Percentiles rank a stretch among this genome's conserved stretches.
These are phyloP conservation scores for Tylopilus cervinicoccineus DNA, from an alignment of 768 basidiomycete genomes.

Conservation along the genomic window DNA sequence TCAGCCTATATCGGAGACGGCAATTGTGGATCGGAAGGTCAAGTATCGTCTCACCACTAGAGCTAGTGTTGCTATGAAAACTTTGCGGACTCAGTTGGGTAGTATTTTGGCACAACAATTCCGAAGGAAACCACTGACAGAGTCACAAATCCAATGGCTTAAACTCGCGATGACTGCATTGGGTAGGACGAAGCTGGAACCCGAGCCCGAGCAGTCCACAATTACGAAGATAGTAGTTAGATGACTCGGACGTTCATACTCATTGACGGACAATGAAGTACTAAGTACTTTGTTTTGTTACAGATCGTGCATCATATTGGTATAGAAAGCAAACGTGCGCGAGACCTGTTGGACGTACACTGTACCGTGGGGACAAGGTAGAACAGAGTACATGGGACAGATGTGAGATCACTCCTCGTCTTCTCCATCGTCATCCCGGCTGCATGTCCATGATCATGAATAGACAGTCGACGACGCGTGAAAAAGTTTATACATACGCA, in stretches of 20 bases:
- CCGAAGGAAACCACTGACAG: constrained; percentile 54
- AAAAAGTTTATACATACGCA: constrained; percentile 47
- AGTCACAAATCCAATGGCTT: constrained; percentile 67
- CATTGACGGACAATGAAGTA: neutral
- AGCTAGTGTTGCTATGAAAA: constrained; percentile 74
- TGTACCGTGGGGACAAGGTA: constrained; percentile 3
- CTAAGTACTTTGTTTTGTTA: neutral
- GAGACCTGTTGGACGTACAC: neutral
- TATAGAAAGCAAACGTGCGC: neutral
- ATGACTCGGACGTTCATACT: constrained; percentile 5
- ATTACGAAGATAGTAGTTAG: constrained; percentile 16
- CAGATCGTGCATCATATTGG: neutral
- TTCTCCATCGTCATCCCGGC: constrained; percentile 51
- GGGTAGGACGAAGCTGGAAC: constrained; percentile 45
- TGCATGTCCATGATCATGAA: constrained; percentile 14
- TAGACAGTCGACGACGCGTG: neutral
- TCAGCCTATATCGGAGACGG: constrained; percentile 69
- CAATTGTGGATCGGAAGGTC: constrained; percentile 82
- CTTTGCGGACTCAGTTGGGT: constrained; percentile 62
- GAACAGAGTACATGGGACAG: constrained; percentile 2
- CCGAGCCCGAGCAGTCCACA: constrained; percentile 16
- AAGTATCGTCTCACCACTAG: constrained; percentile 67
- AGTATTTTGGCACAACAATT: constrained; percentile 62
- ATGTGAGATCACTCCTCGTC: constrained; percentile 41
- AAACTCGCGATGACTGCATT: constrained; percentile 62